Base-by-base conservation (phyloP, 2,329 filamentous ascomycete species). In the Juglanconis juglandina region DNA sequence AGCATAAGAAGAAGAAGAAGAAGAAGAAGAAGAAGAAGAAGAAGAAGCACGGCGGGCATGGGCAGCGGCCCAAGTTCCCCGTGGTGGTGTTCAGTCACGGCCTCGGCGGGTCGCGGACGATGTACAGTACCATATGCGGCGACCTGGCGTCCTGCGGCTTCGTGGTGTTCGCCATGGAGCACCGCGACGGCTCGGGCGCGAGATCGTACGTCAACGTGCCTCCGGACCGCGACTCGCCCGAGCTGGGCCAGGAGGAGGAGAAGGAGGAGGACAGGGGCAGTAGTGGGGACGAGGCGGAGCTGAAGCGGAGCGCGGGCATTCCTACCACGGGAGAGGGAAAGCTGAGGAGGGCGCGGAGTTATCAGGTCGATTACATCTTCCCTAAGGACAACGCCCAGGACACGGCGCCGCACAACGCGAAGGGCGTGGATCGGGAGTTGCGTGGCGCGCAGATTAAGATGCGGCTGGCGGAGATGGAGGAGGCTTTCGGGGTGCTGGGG, bases 141-240 rank as follows among this genome's bases (percentile, higher is more conserved):
- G 85, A 89, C 64, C 82, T 89, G 64, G 86, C 86, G 0, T 87
- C 83, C 67, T 85, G 87, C 65, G 85, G 86, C 0, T 87, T 88
- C 65, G 75, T 89, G 0, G 85, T 89, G 0, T 80, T 85, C 39
- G 84, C 85, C 0, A 68, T 89, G 32, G 86, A 90, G 70, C 86
- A 89, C 69, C 73, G 86, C 34, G 86, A 89, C 68, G 86, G 87
- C 1, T 85, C 82, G 58, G 85, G 84, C 3, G 84, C 86, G 4
- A 75, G 86, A 52, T 84, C 82, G 0, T 84, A 82, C 61, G 78
- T 89, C 59, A 88, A 87, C 65, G 77, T 87, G 50, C 75, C 77
- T 0, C 74, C 75, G 52, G 67, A 75, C 24, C 73, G 71, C 3
- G 71, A 74, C 37, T 69, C 75, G 1, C 69, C 68, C 5, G 68